phyloP scores from a whole-genome alignment of 2,329 filamentous ascomycete species.

The Elsinoe batatas region DNA sequence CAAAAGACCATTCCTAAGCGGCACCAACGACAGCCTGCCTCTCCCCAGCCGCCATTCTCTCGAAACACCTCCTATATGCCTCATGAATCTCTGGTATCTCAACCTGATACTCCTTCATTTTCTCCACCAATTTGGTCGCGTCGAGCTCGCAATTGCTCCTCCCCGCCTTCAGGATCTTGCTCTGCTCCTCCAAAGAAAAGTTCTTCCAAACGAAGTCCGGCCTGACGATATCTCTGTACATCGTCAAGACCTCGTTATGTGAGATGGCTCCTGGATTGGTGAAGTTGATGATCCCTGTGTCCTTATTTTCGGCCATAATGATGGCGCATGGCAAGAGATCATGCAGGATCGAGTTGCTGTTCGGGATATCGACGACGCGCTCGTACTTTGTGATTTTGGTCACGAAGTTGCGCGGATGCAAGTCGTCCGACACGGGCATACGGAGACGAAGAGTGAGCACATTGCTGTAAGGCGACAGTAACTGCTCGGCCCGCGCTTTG shows the following conservation, averaged over 20 bases:
- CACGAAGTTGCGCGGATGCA: constrained; percentile 57
- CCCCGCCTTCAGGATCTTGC: constrained; percentile 57
- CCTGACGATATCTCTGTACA: constrained; percentile 55
- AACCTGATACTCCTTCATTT: constrained; percentile 50
- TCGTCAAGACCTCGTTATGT: constrained; percentile 56
- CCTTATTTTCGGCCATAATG: constrained; percentile 49
- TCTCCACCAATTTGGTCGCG: constrained; percentile 50
- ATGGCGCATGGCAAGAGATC: constrained; percentile 55
- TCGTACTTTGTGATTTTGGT: constrained; percentile 60
- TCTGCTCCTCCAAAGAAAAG: constrained; percentile 56
- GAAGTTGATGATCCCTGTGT: constrained; percentile 59
- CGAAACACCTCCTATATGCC: constrained; percentile 53
- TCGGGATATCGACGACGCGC: constrained; percentile 56
- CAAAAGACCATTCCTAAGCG: neutral
- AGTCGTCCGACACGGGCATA: constrained; percentile 60
- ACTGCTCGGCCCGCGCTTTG: constrained; percentile 55
- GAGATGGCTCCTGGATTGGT: constrained; percentile 61
- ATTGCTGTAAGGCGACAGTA: constrained; percentile 53
- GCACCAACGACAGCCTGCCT: neutral
- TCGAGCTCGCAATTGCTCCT: constrained; percentile 56
- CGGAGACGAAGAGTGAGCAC: constrained; percentile 55
- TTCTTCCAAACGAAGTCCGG: constrained; percentile 54
- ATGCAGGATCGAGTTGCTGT: constrained; percentile 57
- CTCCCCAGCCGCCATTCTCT: constrained; percentile 43
- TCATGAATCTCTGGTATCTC: constrained; percentile 52